phyloP scores from a whole-genome alignment of 768 basidiomycete genomes.

The Paxillus rubicundulus region DNA sequence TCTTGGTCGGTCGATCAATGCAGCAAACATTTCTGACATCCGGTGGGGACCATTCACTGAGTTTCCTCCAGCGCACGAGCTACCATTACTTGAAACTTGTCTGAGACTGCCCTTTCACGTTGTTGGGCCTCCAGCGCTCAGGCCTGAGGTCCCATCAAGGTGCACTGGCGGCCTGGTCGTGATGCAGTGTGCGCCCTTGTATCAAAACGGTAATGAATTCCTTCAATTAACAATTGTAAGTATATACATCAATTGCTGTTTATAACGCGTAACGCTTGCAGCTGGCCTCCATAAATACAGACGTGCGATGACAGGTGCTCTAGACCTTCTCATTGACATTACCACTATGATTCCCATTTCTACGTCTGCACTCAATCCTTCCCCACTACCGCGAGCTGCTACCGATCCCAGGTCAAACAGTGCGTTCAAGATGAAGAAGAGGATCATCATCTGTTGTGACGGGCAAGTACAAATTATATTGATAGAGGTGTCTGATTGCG shows the following conservation, averaged over 20 bases:
- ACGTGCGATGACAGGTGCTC: neutral
- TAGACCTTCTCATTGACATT: neutral
- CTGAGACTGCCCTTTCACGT: too few species aligned
- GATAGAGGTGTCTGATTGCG: neutral
- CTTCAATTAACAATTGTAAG: too few species aligned
- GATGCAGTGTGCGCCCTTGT: neutral
- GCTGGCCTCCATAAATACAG: conserved; percentile 26
- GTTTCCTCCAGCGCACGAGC: too few species aligned
- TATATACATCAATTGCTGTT: neutral
- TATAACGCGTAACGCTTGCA: too few species aligned
- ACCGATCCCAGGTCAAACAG: neutral
- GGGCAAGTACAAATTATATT: conserved; percentile 44
- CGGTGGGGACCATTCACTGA: too few species aligned
- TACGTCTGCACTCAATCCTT: neutral
- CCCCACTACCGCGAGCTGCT: neutral
- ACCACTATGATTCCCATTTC: conserved; percentile 12
- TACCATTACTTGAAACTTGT: too few species aligned
- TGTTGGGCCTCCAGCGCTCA: too few species aligned
- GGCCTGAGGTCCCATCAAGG: too few species aligned
- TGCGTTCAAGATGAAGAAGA: conserved; percentile 40
- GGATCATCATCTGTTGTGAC: conserved; percentile 73
- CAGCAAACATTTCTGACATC: too few species aligned
- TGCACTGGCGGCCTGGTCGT: neutral
- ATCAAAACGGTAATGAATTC: neutral
- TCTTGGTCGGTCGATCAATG: neutral